phyloP scores from a whole-genome alignment of 768 basidiomycete genomes.

The Boletus sp. region DNA sequence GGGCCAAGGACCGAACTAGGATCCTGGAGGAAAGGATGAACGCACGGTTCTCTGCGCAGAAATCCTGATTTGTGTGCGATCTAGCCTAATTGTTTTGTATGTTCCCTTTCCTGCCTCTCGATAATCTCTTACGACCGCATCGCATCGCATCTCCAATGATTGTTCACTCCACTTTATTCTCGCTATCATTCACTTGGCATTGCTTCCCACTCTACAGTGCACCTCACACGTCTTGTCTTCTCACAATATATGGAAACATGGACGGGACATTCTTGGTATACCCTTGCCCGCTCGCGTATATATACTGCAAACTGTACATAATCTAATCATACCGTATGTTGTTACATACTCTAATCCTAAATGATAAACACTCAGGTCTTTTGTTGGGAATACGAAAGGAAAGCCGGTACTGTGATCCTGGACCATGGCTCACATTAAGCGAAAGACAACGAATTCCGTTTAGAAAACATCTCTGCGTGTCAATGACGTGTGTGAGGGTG shows the following conservation, averaged over 20 bases:
- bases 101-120: background rate
- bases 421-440: no score
- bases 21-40: slow-evolving; percentile 19
- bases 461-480: background rate
- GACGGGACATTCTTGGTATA: background rate
- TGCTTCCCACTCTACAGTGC: background rate
- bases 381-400: background rate
- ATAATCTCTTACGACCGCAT: background rate
- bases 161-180: background rate
- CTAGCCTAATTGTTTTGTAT: background rate
- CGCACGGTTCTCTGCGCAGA: background rate
- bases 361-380: background rate
- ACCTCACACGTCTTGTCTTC: background rate
- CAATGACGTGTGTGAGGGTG: background rate
- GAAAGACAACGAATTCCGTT: background rate
- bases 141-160: background rate
- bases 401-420: no score
- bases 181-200: background rate
- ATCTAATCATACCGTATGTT: slow-evolving; percentile 1
- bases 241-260: background rate
- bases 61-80: background rate
- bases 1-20: slow-evolving; percentile 28
- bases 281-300: background rate
- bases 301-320: background rate
- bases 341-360: no score